A percentile compares a stretch with the other conserved stretches of the same genome.
Conservation (phyloP, 2,329 filamentous ascomycete species). For the Seiridium unicorne region DNA sequence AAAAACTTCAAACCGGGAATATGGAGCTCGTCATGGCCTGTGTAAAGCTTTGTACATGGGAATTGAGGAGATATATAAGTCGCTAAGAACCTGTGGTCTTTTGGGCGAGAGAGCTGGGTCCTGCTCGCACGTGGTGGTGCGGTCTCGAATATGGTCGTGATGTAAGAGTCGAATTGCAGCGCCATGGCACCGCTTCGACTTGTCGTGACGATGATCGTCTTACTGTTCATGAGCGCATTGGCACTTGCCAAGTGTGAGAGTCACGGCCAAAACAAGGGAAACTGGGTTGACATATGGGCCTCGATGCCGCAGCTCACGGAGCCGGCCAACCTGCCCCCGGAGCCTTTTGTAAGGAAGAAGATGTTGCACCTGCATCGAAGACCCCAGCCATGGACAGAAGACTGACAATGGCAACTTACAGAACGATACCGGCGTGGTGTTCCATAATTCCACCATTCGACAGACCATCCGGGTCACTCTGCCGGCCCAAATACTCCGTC, state of each 20-base stretch:
- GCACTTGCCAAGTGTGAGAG: background rate
- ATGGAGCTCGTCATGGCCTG: background rate
- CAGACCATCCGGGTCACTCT: constrained; percentile 60
- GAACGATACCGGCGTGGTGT: constrained; percentile 52
- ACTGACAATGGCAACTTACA: constrained; percentile 21
- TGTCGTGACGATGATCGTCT: background rate
- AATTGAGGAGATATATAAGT: background rate
- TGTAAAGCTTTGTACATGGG: background rate
- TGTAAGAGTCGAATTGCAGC: background rate
- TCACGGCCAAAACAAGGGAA: constrained; percentile 21
- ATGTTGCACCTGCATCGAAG: background rate
- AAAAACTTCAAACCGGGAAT: background rate
- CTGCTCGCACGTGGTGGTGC: too few relatives aligned
- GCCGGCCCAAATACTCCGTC: constrained; percentile 49
- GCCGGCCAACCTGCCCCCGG: constrained; percentile 54
- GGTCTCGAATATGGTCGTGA: background rate
- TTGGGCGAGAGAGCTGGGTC: too few relatives aligned
- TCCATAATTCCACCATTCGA: constrained; percentile 58
- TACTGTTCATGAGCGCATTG: background rate
- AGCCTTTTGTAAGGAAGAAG: constrained; percentile 47
- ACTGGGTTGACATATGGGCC: constrained; percentile 63
- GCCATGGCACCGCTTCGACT: background rate
- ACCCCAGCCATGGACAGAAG: background rate
- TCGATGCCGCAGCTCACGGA: constrained; percentile 63
- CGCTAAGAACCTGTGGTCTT: background rate